Evolutionary conservation across 2,329 filamentous ascomycete genomes (phyloP).

Genomic region (Chaetomiaceae sp.): DNA sequence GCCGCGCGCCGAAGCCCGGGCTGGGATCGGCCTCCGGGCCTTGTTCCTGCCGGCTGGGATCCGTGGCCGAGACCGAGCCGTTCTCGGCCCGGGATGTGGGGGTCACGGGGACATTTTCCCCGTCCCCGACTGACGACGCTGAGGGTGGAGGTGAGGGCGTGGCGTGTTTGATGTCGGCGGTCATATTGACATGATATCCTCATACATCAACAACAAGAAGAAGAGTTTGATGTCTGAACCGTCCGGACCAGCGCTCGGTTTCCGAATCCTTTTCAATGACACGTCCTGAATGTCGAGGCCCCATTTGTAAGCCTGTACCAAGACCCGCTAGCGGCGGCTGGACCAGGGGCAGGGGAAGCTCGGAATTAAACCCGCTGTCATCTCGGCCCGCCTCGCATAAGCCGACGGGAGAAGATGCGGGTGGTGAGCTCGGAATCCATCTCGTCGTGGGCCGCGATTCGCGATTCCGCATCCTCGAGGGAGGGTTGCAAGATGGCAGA

Average conservation of each 20-base stretch:
- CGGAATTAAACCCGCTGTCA: neutral
- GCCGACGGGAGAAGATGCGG: neutral
- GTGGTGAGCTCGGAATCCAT: too few relatives aligned
- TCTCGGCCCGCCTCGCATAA: neutral
- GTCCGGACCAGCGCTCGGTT: too few relatives aligned
- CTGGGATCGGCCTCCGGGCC: slow-evolving; percentile 11
- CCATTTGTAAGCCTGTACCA: slow-evolving; percentile 5
- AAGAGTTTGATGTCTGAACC: too few relatives aligned
- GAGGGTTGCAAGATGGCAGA: too few relatives aligned
- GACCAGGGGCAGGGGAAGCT: neutral
- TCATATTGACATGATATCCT: neutral
- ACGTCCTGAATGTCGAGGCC: too few relatives aligned
- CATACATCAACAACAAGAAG: too few relatives aligned
- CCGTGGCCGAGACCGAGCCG: neutral
- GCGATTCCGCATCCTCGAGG: too few relatives aligned
- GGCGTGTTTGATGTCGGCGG: neutral
- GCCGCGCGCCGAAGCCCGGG: slow-evolving; percentile 36
- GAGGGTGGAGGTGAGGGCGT: neutral
- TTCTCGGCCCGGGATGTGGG: neutral
- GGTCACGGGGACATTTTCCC: neutral
- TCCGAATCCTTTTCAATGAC: too few relatives aligned
- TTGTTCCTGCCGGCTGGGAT: neutral
- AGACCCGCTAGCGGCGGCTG: too few relatives aligned
- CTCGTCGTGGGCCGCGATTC: too few relatives aligned
- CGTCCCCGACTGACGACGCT: neutral